Evolutionary conservation across 208 protist species (phyloP).

Genomic region (Spongospora subterranea): DNA sequence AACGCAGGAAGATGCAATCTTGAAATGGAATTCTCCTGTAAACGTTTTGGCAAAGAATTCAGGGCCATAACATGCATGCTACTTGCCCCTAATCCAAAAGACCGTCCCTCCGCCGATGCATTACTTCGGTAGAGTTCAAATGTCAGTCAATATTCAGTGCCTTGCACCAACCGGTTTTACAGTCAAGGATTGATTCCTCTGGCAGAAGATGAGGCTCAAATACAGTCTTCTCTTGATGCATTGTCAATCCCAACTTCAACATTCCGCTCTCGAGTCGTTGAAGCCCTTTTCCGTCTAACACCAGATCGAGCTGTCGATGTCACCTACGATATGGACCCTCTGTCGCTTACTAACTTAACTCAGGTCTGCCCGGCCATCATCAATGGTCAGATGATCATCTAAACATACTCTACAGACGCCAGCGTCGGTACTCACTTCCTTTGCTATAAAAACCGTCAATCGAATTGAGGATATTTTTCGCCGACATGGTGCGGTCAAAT

Average conservation of each 20-base stretch:
- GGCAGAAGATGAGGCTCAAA: constrained; percentile 41
- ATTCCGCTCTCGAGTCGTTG: constrained; percentile 53
- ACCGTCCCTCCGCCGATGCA: not conserved
- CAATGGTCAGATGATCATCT: too few relatives aligned
- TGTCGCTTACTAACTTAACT: not conserved
- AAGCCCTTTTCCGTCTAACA: not conserved
- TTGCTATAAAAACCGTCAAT: not conserved
- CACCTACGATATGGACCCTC: constrained; percentile 1
- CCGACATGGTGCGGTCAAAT: not conserved
- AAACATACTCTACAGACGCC: not conserved
- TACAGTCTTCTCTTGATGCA: not conserved
- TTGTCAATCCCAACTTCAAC: not conserved
- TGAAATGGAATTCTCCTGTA: not conserved
- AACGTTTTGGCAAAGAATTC: not conserved
- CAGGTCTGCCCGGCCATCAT: too few relatives aligned
- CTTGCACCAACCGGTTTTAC: not conserved
- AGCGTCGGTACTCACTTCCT: not conserved
- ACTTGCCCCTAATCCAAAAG: not conserved
- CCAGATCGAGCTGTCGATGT: constrained; percentile 36
- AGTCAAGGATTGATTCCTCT: constrained; percentile 17
- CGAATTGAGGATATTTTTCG: constrained; percentile 44
- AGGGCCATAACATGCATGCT: not conserved
- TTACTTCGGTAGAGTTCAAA: not conserved
- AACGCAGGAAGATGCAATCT: not conserved
- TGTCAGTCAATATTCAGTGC: not conserved